Evolutionary conservation across 129 eudicot genomes (phyloP).

Genomic region (Helianthus tuberosus): DNA sequence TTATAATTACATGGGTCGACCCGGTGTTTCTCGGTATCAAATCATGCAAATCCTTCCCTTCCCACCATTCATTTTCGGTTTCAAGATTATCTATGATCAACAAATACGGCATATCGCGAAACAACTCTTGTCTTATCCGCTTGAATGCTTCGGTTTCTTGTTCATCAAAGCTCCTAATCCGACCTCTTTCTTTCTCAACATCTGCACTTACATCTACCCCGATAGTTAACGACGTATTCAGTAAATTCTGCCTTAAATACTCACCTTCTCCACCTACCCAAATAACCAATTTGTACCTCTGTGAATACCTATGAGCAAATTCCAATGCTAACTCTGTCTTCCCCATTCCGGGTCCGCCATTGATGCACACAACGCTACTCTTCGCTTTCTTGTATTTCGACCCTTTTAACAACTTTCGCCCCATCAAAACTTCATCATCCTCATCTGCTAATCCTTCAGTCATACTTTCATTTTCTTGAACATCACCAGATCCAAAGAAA

Average conservation of each 20-base stretch:
- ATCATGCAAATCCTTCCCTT: constrained; percentile 87
- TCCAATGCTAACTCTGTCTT: constrained; percentile 88
- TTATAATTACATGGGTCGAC: constrained; percentile 80
- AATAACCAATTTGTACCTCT: constrained; percentile 83
- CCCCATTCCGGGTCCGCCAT: constrained; percentile 74
- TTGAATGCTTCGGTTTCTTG: constrained; percentile 88
- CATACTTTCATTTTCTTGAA: constrained; percentile 46
- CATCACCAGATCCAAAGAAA: constrained; percentile 62
- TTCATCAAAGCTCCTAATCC: constrained; percentile 82
- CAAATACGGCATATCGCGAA: constrained; percentile 81
- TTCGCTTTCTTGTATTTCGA: constrained; percentile 61
- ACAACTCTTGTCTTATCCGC: constrained; percentile 77
- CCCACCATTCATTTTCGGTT: constrained; percentile 96
- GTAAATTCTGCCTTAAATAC: constrained; percentile 72
- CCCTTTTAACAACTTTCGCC: constrained; percentile 54
- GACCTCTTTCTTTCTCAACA: constrained; percentile 85
- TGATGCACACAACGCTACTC: constrained; percentile 70
- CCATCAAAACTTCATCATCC: constrained; percentile 49
- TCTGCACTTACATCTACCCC: constrained; percentile 88
- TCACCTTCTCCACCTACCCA: constrained; percentile 93
- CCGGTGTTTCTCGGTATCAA: constrained; percentile 81
- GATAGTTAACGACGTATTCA: constrained; percentile 59
- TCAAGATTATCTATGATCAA: constrained; percentile 80
- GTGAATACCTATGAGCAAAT: constrained; percentile 68
- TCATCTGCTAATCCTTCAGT: constrained; percentile 64